These are phyloP conservation scores for Saposhnikovia divaricata DNA, from an alignment of 129 eudicot genomes.

Conservation along the genomic window DNA sequence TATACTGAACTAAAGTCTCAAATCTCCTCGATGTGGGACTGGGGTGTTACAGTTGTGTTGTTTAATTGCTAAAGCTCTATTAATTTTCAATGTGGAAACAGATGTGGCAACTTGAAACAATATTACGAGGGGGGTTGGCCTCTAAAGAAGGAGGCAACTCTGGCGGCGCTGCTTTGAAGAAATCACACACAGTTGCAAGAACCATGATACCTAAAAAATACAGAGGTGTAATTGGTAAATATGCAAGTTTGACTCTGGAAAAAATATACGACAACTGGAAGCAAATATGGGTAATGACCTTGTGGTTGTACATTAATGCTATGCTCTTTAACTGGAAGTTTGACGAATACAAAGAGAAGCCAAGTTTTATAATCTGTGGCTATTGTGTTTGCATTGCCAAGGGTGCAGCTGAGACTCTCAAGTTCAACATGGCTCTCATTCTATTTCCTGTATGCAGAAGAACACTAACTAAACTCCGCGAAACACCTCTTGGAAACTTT, in stretches of 20 bases:
- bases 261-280: neutral
- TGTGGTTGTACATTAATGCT: constrained; percentile 41
- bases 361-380: constrained; percentile 34
- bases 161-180: constrained; percentile 1
- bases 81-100: constrained; percentile 22
- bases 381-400: constrained; percentile 59
- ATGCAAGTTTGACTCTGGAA: constrained; percentile 32
- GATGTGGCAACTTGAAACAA: constrained; percentile 98
- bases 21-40: too few species aligned
- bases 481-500: constrained; percentile 28
- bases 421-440: constrained; percentile 66
- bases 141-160: neutral
- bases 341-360: constrained; percentile 25
- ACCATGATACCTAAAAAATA: constrained; percentile 78
- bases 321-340: constrained; percentile 61
- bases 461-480: constrained; percentile 47
- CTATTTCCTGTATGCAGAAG: constrained; percentile 58
- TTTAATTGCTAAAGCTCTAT: neutral
- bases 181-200: constrained; percentile 52
- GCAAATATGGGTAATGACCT: neutral
- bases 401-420: constrained; percentile 58
- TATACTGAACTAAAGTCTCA: too few species aligned
- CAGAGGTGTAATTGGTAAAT: constrained; percentile 45
- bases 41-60: too few species aligned
- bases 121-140: constrained; percentile 40